Evolutionary conservation across 257 asterid genomes (phyloP).

Genomic region (Nicotiana attenuata): DNA sequence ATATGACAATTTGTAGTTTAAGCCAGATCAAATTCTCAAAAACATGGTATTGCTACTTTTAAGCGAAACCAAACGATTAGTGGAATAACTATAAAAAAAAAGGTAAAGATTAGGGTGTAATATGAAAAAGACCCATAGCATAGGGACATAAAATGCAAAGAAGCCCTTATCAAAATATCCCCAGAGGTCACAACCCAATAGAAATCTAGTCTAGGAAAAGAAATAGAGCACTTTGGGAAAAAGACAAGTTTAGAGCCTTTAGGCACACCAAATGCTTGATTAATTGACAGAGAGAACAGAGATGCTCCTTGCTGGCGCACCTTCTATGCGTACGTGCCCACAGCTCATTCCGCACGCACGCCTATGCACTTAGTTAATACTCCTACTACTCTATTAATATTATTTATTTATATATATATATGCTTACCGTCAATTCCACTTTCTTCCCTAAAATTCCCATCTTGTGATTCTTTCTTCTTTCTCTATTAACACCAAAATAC

Average conservation of each 20-base stretch:
- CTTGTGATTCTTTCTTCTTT: neutral
- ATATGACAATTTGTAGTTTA: neutral
- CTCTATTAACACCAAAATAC: neutral
- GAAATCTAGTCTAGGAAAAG: neutral
- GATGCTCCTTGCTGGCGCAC: slow-evolving; percentile 46
- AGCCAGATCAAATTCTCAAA: neutral
- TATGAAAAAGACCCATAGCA: too few relatives aligned
- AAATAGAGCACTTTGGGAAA: neutral
- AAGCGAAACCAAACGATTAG: neutral
- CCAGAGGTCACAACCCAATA: neutral
- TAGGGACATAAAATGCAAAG: too few relatives aligned
- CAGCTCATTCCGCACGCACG: slow-evolving; percentile 90
- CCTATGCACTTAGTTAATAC: slow-evolving; percentile 1
- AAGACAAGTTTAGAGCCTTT: slow-evolving; percentile 7
- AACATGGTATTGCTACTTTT: neutral
- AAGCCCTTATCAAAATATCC: too few relatives aligned
- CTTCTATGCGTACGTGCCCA: slow-evolving; percentile 50
- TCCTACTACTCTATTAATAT: too few relatives aligned
- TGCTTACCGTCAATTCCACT: neutral
- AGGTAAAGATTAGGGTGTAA: neutral
- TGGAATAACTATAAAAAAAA: neutral
- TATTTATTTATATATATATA: slow-evolving; percentile 12
- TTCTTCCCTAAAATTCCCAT: neutral
- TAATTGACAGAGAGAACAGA: slow-evolving; percentile 26
- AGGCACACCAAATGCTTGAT: slow-evolving; percentile 7